Evolutionary conservation across 768 basidiomycete species (phyloP).

Genomic region (Rickenella mellea): DNA sequence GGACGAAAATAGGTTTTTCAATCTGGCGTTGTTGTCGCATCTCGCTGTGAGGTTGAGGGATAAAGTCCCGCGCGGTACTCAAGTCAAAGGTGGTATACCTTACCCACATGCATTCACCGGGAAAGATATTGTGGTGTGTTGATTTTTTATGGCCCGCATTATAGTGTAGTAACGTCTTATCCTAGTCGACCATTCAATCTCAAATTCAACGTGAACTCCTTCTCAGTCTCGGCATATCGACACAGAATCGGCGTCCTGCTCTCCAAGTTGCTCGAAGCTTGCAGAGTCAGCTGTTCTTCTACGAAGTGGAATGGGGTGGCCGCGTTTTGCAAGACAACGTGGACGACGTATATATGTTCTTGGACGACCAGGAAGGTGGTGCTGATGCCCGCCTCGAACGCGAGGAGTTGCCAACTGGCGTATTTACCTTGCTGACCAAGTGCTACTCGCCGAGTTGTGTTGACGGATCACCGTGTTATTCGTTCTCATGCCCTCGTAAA

Average conservation of each 20-base stretch:
- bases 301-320: conserved; percentile 93
- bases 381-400: conserved; percentile 52
- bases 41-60: conserved; percentile 85
- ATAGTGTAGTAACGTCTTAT: conserved; percentile 5
- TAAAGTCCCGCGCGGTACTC: conserved; percentile 77
- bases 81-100: conserved; percentile 88
- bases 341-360: conserved; percentile 90
- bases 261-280: conserved; percentile 83
- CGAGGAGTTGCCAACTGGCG: conserved; percentile 77
- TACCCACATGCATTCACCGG: conserved; percentile 90
- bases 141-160: background rate
- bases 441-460: conserved; percentile 87
- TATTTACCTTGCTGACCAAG: conserved; percentile 80
- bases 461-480: conserved; percentile 75
- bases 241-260: conserved; percentile 73
- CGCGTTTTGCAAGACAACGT: conserved; percentile 76
- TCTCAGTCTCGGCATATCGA: conserved; percentile 62
- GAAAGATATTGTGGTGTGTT: conserved; percentile 82
- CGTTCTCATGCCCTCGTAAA: conserved; percentile 68
- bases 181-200: conserved; percentile 77
- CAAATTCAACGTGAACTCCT: conserved; percentile 80
- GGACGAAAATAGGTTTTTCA: conserved; percentile 77
- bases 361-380: conserved; percentile 67
- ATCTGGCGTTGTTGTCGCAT: conserved; percentile 80
- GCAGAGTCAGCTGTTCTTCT: conserved; percentile 90